Percentiles rank a stretch among this genome's conserved stretches.
Conservation (phyloP, 306 rosid species). For the Quercus parvula region DNA sequence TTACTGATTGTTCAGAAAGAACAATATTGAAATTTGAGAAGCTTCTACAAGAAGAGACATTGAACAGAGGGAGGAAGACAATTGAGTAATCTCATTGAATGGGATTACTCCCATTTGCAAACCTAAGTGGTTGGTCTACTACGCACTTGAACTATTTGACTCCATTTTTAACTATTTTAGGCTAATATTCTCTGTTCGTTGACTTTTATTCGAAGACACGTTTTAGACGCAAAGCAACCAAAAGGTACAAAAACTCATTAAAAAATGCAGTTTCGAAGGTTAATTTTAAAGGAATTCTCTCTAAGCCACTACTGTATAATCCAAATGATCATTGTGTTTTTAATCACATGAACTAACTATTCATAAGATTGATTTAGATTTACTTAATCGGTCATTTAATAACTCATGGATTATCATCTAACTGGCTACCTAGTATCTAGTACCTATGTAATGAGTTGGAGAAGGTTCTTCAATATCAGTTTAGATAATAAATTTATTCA, state of each 20-base stretch:
- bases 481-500: too few species aligned
- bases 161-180: slow-evolving; percentile 24
- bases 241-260: not conserved
- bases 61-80: slow-evolving; percentile 32
- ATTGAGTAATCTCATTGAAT: slow-evolving; percentile 25
- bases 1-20: slow-evolving; percentile 72
- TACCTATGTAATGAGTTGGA: too few species aligned
- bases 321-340: too few species aligned
- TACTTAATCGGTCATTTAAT: too few species aligned
- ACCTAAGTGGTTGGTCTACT: slow-evolving; percentile 1
- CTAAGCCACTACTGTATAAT: too few species aligned
- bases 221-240: too few species aligned
- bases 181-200: slow-evolving; percentile 20
- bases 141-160: not conserved
- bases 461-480: too few species aligned
- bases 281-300: not conserved
- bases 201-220: too few species aligned
- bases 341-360: too few species aligned
- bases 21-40: slow-evolving; percentile 58
- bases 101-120: not conserved
- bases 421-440: too few species aligned
- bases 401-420: too few species aligned
- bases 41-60: slow-evolving; percentile 51
- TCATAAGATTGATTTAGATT: too few species aligned
- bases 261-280: slow-evolving; percentile 7